Conservation (phyloP, 106 monocot species). For the Dendrobium chrysotoxum region DNA sequence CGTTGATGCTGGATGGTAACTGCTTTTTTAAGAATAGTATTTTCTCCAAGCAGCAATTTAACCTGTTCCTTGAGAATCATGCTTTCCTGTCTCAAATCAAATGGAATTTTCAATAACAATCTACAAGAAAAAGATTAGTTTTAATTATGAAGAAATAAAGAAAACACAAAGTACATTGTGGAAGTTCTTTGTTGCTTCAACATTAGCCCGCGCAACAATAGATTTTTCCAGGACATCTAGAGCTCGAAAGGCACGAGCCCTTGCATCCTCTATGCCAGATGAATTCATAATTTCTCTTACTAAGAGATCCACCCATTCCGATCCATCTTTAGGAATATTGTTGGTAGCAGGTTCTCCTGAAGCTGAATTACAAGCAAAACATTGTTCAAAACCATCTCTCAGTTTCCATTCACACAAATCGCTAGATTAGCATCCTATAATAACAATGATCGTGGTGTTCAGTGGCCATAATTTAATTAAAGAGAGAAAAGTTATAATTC, state of each 20-base stretch:
- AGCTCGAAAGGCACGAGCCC: conserved; percentile 53
- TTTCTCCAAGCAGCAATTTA: conserved; percentile 47
- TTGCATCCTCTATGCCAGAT: conserved; percentile 65
- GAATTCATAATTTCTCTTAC: conserved; percentile 78
- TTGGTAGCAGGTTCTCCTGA: background rate
- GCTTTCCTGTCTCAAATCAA: conserved; percentile 40
- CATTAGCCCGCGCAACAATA: conserved; percentile 25
- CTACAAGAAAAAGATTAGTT: background rate
- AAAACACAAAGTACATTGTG: conserved; percentile 42
- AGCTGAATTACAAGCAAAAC: conserved; percentile 1
- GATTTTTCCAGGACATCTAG: conserved; percentile 69
- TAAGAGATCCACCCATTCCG: conserved; percentile 85
- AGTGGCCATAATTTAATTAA: too few species aligned
- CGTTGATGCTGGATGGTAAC: conserved; percentile 80
- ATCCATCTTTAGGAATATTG: conserved; percentile 20
- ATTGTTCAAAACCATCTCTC: background rate
- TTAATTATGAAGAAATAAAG: background rate
- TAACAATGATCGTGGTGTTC: too few species aligned
- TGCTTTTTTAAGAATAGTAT: conserved; percentile 63
- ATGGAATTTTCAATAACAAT: background rate
- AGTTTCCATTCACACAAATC: background rate
- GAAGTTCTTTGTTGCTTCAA: conserved; percentile 34
- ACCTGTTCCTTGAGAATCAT: conserved; percentile 63
- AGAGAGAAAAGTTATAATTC: background rate
- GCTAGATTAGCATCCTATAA: too few species aligned